Evolutionary conservation across 2,329 filamentous ascomycete species (phyloP), one percentile per base, ranked within the genome.

Genomic region (Diplodia seriata): DNA sequence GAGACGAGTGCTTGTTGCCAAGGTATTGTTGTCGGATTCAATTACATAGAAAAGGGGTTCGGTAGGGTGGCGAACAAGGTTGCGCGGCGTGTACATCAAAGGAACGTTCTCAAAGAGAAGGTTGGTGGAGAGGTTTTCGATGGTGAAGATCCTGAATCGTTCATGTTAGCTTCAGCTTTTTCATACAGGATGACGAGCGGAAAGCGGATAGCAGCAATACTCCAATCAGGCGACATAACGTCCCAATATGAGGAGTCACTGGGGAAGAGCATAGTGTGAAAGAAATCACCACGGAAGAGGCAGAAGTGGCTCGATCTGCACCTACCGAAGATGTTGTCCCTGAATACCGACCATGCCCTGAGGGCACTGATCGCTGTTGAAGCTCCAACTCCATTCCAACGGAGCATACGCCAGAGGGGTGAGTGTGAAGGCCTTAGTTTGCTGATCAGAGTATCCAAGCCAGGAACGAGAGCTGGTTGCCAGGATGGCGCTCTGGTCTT

Each of bases 301-400:
- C 26, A 26, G 26, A 15, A 9, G 4, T 61, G 64, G 70, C 69
- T 66, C 67, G 81, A 81, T 79, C 23, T 6, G 59, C 70, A 82
- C 86, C 70, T 89, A 97, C 93, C 93, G 87, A 72, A 97, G 80
- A 76, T 93, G 95, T 78, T 94, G 91, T 57, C 90, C 92, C 80
- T 96, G 92, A 70, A 97, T 94, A 69, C 93, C 94, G 66, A 97
- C 94, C 85, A 97, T 94, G 67, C 94, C 94, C 80, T 97, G 92
- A 53, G 91, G 89, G 74, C 94, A 97, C 78, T 97, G 92, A 77
- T 97, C 93, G 76, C 94, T 97, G 78, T 92, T 94, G 76, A 99
- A 98, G 74, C 95, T 97, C 90, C 94, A 97, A 3, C 92, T 94
- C 85, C 93, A 97, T 78, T 97, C 93, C 33, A 99, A 86, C 50